Conservation (phyloP, 768 basidiomycete species). For the Tulasnella sp. region DNA sequence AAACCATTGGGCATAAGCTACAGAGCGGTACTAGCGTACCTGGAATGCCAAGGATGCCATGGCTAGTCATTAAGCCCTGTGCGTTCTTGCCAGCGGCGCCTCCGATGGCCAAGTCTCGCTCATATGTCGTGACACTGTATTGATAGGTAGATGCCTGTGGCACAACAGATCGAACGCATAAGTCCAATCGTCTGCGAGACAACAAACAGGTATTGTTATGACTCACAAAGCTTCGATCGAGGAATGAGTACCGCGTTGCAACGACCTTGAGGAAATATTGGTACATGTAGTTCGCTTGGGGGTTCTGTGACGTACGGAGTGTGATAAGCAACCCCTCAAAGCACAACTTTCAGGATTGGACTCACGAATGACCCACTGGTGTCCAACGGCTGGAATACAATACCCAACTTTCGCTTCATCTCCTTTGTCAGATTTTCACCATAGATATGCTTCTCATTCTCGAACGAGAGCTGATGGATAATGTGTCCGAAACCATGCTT, state of each 20-base stretch:
- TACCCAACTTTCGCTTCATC: constrained; percentile 51
- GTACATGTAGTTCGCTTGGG: constrained; percentile 84
- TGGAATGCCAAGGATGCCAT: constrained; percentile 67
- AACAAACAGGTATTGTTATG: neutral
- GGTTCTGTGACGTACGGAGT: constrained; percentile 38
- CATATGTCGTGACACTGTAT: constrained; percentile 93
- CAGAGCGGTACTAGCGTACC: constrained; percentile 25
- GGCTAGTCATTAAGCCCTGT: constrained; percentile 43
- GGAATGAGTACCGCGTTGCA: constrained; percentile 83
- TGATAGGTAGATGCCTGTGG: constrained; percentile 76
- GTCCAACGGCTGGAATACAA: constrained; percentile 68
- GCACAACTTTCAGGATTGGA: constrained; percentile 22
- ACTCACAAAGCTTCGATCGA: constrained; percentile 59
- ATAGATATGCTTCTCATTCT: constrained; percentile 28
- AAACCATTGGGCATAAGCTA: neutral
- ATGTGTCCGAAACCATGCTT: constrained; percentile 90
- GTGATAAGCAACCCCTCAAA: constrained; percentile 6
- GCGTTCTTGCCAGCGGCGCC: constrained; percentile 26
- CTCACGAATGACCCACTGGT: constrained; percentile 40
- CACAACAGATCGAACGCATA: neutral
- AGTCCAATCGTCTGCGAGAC: neutral
- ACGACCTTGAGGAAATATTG: constrained; percentile 99
- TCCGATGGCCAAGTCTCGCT: constrained; percentile 73
- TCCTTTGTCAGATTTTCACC: constrained; percentile 23
- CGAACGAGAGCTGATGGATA: constrained; percentile 73